These are phyloP conservation scores for Beauveria australis DNA, from an alignment of 2,329 filamentous ascomycete genomes.

Conservation along the genomic window DNA sequence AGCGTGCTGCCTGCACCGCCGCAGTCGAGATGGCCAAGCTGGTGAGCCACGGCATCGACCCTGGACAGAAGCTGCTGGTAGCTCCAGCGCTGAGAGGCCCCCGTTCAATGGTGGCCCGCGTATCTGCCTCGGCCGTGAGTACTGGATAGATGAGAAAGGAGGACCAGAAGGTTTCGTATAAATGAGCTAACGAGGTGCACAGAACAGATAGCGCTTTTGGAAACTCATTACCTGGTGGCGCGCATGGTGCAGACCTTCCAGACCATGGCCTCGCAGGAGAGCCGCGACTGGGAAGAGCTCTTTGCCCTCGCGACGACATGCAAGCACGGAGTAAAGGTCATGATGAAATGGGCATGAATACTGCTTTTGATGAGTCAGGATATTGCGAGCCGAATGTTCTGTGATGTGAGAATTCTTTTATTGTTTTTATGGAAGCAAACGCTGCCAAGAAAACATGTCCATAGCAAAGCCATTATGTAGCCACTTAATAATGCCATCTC, in stretches of 20 bases:
- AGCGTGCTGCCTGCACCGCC: too few species aligned
- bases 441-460: neutral
- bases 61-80: too few species aligned
- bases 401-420: neutral
- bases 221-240: constrained; percentile 26
- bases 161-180: neutral
- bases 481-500: too few species aligned
- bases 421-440: neutral
- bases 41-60: too few species aligned
- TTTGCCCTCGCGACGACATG: constrained; percentile 28
- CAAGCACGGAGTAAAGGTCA: constrained; percentile 22
- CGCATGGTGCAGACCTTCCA: constrained; percentile 27
- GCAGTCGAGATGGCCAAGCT: too few species aligned
- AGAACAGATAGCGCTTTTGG: constrained; percentile 29
- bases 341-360: constrained; percentile 7
- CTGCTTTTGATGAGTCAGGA: neutral
- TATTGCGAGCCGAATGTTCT: neutral
- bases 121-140: constrained; percentile 28
- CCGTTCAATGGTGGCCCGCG: constrained; percentile 40
- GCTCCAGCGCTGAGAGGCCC: too few species aligned
- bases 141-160: constrained; percentile 11
- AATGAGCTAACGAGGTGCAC: constrained; percentile 4
- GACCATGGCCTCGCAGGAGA: constrained; percentile 20
- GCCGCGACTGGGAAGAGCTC: constrained; percentile 24
- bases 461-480: neutral